These are phyloP conservation scores for Lathyrus aphaca DNA, from an alignment of 306 rosid species.

Conservation along the genomic window DNA sequence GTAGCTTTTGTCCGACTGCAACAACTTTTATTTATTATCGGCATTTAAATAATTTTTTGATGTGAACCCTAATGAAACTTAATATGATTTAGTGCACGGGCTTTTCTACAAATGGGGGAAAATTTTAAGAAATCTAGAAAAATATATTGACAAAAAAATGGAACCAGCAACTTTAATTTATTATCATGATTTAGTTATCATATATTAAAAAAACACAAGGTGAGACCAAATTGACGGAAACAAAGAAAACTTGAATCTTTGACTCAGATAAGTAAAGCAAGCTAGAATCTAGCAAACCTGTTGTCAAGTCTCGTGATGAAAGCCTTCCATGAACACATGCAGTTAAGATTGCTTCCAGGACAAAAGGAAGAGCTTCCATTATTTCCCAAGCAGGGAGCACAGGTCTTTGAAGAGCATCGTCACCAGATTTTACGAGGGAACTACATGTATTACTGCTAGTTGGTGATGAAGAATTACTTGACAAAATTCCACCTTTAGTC, in stretches of 20 bases:
- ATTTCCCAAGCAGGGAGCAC: constrained; percentile 80
- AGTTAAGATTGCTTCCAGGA: constrained; percentile 74
- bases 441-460: constrained; percentile 50
- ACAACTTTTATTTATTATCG: constrained; percentile 24
- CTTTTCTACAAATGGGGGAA: constrained; percentile 21
- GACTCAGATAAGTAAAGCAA: constrained; percentile 37
- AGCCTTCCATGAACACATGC: constrained; percentile 82
- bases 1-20: constrained; percentile 24
- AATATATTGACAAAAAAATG: constrained; percentile 16
- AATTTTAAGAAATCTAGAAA: constrained; percentile 13
- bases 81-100: constrained; percentile 4
- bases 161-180: constrained; percentile 10
- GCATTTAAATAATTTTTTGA: constrained; percentile 21
- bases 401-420: constrained; percentile 62
- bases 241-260: constrained; percentile 33
- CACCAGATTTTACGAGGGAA: constrained; percentile 52
- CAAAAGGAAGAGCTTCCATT: constrained; percentile 76
- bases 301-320: constrained; percentile 77
- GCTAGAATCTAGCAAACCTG: constrained; percentile 58
- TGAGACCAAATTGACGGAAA: constrained; percentile 10
- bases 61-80: constrained; percentile 19
- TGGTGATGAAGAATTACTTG: constrained; percentile 55
- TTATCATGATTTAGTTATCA: constrained; percentile 30
- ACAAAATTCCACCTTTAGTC: constrained; percentile 53
- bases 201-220: constrained; percentile 18